These are phyloP conservation scores for Tetraselmis chui DNA, from an alignment of 139 green algal genomes.

Conservation along the genomic window DNA sequence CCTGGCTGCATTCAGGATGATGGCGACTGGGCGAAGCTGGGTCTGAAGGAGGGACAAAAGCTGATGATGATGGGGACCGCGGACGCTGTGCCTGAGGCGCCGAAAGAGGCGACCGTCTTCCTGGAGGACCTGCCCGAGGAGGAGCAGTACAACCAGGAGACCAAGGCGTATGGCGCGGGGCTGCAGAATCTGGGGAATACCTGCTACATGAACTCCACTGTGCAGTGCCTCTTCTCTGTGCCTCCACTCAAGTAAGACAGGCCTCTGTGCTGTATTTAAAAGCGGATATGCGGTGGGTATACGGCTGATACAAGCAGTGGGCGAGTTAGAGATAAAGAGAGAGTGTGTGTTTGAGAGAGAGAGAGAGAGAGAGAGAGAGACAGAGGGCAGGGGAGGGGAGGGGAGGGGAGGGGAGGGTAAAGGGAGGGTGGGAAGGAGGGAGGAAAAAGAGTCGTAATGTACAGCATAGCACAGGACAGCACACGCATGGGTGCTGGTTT, in stretches of 20 bases:
- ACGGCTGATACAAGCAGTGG: no score
- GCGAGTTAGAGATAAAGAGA: no score
- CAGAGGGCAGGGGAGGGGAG: no score
- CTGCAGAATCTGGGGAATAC: conserved; percentile 96
- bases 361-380: no score
- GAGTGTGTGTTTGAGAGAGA: no score
- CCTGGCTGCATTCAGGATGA: conserved; percentile 53
- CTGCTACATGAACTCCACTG: conserved; percentile 96
- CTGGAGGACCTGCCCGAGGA: conserved; percentile 90
- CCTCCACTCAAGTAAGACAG: conserved; percentile 43
- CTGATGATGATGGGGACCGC: conserved; percentile 97
- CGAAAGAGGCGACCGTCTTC: conserved; percentile 62
- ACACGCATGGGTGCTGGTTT: no score
- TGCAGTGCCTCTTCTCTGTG: conserved; percentile 85
- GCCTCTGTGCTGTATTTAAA: no score
- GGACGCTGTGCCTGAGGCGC: conserved; percentile 61
- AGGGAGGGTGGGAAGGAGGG: no score
- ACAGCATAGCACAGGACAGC: no score
- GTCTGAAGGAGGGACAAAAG: conserved; percentile 73
- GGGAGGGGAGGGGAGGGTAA: no score
- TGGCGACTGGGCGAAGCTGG: conserved; percentile 68
- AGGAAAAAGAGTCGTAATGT: no score
- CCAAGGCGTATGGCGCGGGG: conserved; percentile 68
- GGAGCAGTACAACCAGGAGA: conserved; percentile 21
- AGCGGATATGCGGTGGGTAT: no score